Evolutionary conservation across 2,329 filamentous ascomycete species (phyloP), one percentile per base, ranked within the genome.

Genomic region (Colletotrichum sp.): DNA sequence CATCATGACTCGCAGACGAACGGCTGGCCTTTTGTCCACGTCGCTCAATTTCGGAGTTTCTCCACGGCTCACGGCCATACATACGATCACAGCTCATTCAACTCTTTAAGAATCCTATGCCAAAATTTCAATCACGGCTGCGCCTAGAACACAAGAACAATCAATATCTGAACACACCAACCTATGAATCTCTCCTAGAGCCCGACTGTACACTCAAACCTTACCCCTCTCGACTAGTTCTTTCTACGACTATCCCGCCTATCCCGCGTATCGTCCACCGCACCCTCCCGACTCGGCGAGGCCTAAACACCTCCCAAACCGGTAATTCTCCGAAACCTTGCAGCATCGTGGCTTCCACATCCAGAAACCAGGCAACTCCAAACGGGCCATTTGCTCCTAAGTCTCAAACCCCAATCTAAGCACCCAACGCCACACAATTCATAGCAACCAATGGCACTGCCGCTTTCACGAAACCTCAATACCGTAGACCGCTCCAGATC

Each of bases 251-350:
- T 21, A 21, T 52, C 3, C 44, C 18, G n/a, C 44, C 26, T 32
- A 62, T 39, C 36, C 36, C 36, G 36, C 36, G 1, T 1, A 62
- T 32, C 16, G 26, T 63, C 30, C 28, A n/a, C 59, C 30, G 18
- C 30, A 63, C 59, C 59, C 30, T 30, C 30, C 28, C 59, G 18
- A 32, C 59, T n/a, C 30, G 59, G 4, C 59, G 59, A 63, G 59
- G 59, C 59, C 59, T 32, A 36, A 63, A 30, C 59, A 63, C 59
- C 59, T 18, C 59, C 59, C 59, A 63, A 63, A 34, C 30, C 59
- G 59, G 59, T 30, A 63, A 63, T 30, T 63, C 26, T 32, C 26
- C 24, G 21, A 59, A 59, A 59, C 55, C 55, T 59, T 59, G 24
- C 26, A 59, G 24, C 21, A 59, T 59, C 55, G 55, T 28, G 26